Base-by-base conservation (phyloP, 441 rosid genomes). In the Macaranga tanarius region DNA sequence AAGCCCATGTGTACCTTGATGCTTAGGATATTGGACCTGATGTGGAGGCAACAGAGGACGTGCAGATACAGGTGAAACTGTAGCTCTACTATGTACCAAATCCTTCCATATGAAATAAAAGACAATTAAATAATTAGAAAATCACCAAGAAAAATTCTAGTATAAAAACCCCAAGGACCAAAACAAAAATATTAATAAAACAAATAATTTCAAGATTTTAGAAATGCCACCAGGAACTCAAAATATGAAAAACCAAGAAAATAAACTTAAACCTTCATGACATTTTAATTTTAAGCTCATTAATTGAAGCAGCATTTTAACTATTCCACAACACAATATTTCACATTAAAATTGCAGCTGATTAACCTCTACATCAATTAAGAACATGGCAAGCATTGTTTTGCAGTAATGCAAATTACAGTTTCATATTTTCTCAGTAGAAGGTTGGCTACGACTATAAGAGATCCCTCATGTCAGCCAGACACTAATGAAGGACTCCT, bases 11-110 rank as follows among this genome's bases (percentile, higher is more conserved):
- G 23, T 84, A 91, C 98, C 98, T 85, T 87, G 98, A 76, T 84
- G 91, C 80, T 91, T 93, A 15, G 88, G 86, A 79, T 81, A 89
- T 69, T 82, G 97, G 67, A 85, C 78, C 69, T 89, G 92, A 75
- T 84, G 86, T 0, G 84, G 65, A n/a, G 81, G 61, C 61, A 85
- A 75, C 63, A 81, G 77, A 77, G 98, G 91, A 71, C 84, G 81
- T 10, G 83, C 78, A 63, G 92, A 77, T 73, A 80, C 77, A 22
- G 85, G 87, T 48, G 93, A 63, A 40, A 86, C 70, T 52, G 86
- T 83, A 65, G 86, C 80, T 57, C 80, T 62, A 64, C 83, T 84
- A 60, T 84, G 93, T 80, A 85, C 80, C 80, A 87, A 59, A 81
- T 88, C 93, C 97, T 91, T 77, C 76, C 66, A 72, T 15, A 74